These are phyloP conservation scores for Pythium aquatile DNA, from an alignment of 352 stramenopile species.

Conservation along the genomic window DNA sequence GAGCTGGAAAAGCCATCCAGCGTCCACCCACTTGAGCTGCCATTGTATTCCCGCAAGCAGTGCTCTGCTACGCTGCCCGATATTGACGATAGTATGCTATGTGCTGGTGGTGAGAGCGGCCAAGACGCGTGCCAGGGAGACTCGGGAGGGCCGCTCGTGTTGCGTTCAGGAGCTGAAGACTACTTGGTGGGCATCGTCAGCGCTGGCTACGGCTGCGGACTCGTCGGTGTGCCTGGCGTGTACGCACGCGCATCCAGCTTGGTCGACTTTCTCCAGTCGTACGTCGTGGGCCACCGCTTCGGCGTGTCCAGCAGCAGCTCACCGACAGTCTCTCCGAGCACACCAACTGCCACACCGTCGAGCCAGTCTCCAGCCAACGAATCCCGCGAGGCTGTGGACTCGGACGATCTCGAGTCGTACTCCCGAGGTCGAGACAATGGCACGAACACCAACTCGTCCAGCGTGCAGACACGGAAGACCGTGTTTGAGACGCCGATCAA, in stretches of 20 bases:
- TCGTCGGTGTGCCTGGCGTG: conserved; percentile 35
- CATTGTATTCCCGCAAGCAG: conserved; percentile 24
- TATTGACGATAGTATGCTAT: conserved; percentile 38
- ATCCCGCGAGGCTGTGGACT: conserved; percentile 14
- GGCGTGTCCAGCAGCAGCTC: neutral
- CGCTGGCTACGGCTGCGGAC: conserved; percentile 35
- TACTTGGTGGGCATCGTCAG: conserved; percentile 35
- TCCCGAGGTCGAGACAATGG: conserved; percentile 5
- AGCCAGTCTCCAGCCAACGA: conserved; percentile 1
- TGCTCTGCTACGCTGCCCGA: conserved; percentile 27
- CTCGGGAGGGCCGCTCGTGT: conserved; percentile 35
- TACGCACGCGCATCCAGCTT: conserved; percentile 38
- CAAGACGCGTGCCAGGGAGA: conserved; percentile 38
- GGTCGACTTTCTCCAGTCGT: conserved; percentile 28
- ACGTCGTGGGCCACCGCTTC: conserved; percentile 15
- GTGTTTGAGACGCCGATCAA: conserved; percentile 9
- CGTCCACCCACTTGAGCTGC: conserved; percentile 25
- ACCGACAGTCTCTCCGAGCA: neutral
- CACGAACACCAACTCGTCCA: neutral
- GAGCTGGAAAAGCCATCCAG: conserved; percentile 14
- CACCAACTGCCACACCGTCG: neutral
- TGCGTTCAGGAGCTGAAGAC: conserved; percentile 17
- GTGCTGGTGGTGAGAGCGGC: conserved; percentile 28
- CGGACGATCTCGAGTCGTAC: conserved; percentile 21
- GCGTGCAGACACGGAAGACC: neutral